Evolutionary conservation across 75 land plant genomes (phyloP), one percentile per base, ranked within the genome.

Genomic region (Cryptomeria japonica): DNA sequence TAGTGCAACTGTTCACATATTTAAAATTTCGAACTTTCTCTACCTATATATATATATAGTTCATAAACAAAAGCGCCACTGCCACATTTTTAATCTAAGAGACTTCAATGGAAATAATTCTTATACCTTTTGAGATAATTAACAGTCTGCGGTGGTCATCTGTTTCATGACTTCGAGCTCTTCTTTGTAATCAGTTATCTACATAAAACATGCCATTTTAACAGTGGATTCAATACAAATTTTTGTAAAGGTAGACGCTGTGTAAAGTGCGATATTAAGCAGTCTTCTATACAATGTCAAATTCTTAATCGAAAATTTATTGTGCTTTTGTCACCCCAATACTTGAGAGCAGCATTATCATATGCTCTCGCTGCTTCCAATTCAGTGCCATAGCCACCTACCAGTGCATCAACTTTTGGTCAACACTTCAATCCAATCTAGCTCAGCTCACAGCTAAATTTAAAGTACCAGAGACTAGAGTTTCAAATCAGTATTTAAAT

Each of bases 361-460:
- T 97, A 97, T 25, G 99, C 97, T 86, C 95, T 90, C 12, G 99
- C 99, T 72, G 99, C 99, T 89, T 97, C 96, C 87, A 94, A 95
- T 89, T 97, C 99, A 84, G 92, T 93, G 68, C 96, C 99, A 90
- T 97, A 97, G 5, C 99, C 99, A 86, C 99, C 99, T 97, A 73
- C 77, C 34, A 34, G 1, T 13, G 34, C 15, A 87, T 34, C 85
- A 41, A 82, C 4, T 46, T 3, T 25, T 1, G 25, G 11, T 14
- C 18, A 78, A 18, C 80, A 38, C 25, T 5, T 78, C 9, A 13
- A 36, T 15, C 9, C 22, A 79, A 18, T 38, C 19, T 25, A 25
- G 28, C 28, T 64, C 9, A 64, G 9, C 28, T 25, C 8, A 64
- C n/a, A 64, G 70, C 70, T 25, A 64, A 64, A 64, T 64, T 2